Percentiles rank a stretch among this genome's conserved stretches.
Conservation (phyloP, 2,329 filamentous ascomycete genomes). For the Fusarium sp. region DNA sequence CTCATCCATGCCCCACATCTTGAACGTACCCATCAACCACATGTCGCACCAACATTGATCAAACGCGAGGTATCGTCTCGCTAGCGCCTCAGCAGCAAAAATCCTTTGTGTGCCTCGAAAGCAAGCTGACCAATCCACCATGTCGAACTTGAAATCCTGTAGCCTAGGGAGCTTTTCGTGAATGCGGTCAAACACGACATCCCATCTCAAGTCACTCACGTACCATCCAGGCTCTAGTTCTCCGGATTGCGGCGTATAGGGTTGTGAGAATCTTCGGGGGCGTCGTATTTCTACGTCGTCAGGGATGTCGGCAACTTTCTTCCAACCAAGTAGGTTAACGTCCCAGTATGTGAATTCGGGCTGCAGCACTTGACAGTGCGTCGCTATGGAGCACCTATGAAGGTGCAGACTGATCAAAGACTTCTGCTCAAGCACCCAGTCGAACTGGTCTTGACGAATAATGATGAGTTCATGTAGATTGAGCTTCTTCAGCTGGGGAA, state of each 20-base stretch:
- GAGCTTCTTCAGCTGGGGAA: conserved; percentile 34
- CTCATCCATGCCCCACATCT: background rate
- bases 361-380: background rate
- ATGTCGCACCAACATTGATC: background rate
- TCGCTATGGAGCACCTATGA: conserved; percentile 15
- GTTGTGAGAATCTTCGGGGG: accelerated
- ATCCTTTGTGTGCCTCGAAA: background rate
- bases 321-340: conserved; percentile 19
- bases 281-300: background rate
- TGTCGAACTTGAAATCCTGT: background rate
- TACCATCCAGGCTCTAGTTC: background rate
- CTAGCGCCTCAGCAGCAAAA: background rate
- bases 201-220: conserved; percentile 26
- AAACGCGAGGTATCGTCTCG: background rate
- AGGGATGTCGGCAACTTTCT: background rate
- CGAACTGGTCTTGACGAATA: conserved; percentile 36
- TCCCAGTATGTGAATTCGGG: background rate
- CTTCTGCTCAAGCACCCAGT: conserved; percentile 37
- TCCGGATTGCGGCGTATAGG: background rate
- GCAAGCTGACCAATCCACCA: accelerated
- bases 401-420: conserved; percentile 17
- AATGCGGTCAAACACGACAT: conserved; percentile 35
- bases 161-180: background rate
- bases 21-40: background rate
- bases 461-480: conserved; percentile 23